Conservation (phyloP, 306 rosid species). For the cucumber (Cucumis sativus) region Cucumber_9930_V3 NC_026655.2:23866501-23867000, state of each 20-base stretch:
- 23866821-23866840: neutral
- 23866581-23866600: neutral
- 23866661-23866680: neutral
- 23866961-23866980: neutral
- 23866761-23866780: neutral
- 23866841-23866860: neutral
- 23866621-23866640: neutral
- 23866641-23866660: neutral
- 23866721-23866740: slow-evolving; percentile 4
- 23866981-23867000: neutral
- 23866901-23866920: neutral
- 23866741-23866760: neutral
- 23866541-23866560: neutral
- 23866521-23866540: slow-evolving; percentile 8
- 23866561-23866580: neutral
- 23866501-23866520: slow-evolving; percentile 2
- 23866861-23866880: neutral
- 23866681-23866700: slow-evolving; percentile 3
- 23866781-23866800: slow-evolving; percentile 1
- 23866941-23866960: neutral
- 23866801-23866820: neutral
- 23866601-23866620: neutral
- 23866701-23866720: slow-evolving; percentile 2
- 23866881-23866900: neutral
- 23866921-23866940: neutral